Percentiles rank a stretch among this genome's conserved stretches.
Conservation (phyloP, 495 filamentous ascomycete species). For the Hypoxylon subgilvum region DNA sequence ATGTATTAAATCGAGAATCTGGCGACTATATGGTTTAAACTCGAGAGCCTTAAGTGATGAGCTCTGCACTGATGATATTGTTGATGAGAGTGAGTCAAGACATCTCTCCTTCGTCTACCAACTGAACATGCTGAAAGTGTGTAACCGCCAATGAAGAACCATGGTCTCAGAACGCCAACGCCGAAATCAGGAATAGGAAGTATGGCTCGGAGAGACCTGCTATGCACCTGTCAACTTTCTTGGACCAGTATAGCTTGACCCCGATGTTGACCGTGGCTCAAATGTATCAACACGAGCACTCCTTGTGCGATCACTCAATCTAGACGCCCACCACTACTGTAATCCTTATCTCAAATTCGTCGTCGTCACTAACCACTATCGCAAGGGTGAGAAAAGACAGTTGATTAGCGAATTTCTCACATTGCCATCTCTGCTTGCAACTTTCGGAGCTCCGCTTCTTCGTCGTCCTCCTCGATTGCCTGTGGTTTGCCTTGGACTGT, state of each 20-base stretch:
- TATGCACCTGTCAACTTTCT: slow-evolving; percentile 20
- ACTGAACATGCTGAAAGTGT: slow-evolving; percentile 26
- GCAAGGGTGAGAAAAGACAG: neutral
- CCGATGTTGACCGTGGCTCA: slow-evolving; percentile 3
- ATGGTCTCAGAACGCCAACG: slow-evolving; percentile 43
- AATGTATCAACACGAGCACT: slow-evolving; percentile 8
- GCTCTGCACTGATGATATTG: slow-evolving; percentile 8
- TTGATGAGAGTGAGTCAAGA: slow-evolving; percentile 19
- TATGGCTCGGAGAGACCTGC: slow-evolving; percentile 21
- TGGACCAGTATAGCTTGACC: slow-evolving; percentile 12
- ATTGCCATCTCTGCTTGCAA: slow-evolving; percentile 98
- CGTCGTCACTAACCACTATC: neutral
- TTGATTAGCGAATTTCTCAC: slow-evolving; percentile 52
- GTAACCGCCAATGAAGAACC: slow-evolving; percentile 37
- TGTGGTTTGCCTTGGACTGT: slow-evolving; percentile 65
- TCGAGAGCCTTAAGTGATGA: neutral
- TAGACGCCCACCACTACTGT: neutral
- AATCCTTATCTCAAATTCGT: neutral
- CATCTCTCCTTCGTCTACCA: slow-evolving; percentile 13
- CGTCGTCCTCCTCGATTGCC: slow-evolving; percentile 81
- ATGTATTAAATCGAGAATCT: too few relatives aligned
- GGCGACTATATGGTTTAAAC: too few relatives aligned
- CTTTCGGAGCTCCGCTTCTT: slow-evolving; percentile 92
- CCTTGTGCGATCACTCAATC: slow-evolving; percentile 10
- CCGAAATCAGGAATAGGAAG: slow-evolving; percentile 24